A percentile compares a stretch with the other conserved stretches of the same genome.
These are phyloP conservation scores for Lipomyces chichibuensis DNA, from an alignment of 805 yeast genomes.

Conservation along the genomic window DNA sequence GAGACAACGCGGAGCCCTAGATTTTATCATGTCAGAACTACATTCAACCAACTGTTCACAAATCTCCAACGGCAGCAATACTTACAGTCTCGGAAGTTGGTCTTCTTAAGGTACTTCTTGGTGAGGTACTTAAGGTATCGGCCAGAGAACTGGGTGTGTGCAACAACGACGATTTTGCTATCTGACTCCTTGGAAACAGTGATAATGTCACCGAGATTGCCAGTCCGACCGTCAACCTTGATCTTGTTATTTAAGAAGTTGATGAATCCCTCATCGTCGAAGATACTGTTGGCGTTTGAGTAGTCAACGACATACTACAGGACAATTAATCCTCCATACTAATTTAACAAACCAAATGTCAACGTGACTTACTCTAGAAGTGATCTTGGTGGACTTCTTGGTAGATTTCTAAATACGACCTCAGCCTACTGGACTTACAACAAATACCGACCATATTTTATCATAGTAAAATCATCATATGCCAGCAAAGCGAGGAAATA, in stretches of 20 bases:
- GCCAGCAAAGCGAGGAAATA: constrained; percentile 35
- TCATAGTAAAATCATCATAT: constrained; percentile 5
- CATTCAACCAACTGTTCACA: not conserved
- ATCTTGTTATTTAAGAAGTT: constrained; percentile 98
- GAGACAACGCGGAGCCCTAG: constrained; percentile 95
- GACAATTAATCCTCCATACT: not conserved
- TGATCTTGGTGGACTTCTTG: constrained; percentile 66
- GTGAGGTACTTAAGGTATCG: constrained; percentile 99
- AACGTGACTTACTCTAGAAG: constrained; percentile 37
- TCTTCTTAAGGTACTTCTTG: constrained; percentile 99
- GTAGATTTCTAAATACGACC: constrained; percentile 62
- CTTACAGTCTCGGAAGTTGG: constrained; percentile 94
- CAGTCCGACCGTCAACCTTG: constrained; percentile 95
- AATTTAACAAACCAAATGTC: not conserved
- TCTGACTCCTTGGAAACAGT: constrained; percentile 83
- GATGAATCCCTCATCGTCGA: constrained; percentile 96
- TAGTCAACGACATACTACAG: constrained; percentile 90
- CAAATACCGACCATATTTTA: constrained; percentile 13
- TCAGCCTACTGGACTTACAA: constrained; percentile 72
- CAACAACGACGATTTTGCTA: constrained; percentile 75
- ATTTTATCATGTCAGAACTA: not conserved
- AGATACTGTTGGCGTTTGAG: constrained; percentile 95
- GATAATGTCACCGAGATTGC: constrained; percentile 96
- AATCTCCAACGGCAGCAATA: not conserved
- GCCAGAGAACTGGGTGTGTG: constrained; percentile 97